Conservation (phyloP, 495 filamentous ascomycete species). For the Hyphodiscus hymeniophilus region DNA sequence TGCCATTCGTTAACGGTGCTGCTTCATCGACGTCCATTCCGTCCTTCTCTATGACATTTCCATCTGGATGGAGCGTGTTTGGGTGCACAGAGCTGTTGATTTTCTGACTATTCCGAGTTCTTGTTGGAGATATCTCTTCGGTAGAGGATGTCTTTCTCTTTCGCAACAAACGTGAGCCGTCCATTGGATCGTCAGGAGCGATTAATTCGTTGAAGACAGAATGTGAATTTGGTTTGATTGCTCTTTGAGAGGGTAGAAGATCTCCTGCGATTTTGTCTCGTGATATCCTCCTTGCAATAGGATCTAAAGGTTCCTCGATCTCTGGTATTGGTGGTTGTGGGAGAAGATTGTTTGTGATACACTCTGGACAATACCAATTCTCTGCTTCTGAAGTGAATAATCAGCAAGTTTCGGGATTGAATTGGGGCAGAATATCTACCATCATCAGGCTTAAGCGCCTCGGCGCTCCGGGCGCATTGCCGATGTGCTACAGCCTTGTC, state of each 20-base stretch:
- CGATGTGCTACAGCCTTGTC: constrained; percentile 64
- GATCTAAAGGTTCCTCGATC: constrained; percentile 16
- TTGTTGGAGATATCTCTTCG: constrained; percentile 7
- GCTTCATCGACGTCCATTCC: constrained; percentile 3
- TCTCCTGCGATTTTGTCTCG: constrained; percentile 46
- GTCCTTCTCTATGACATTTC: constrained; percentile 1
- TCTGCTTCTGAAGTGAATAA: constrained; percentile 40
- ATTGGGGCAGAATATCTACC: constrained; percentile 39
- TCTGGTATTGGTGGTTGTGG: constrained; percentile 33
- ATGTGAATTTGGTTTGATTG: constrained; percentile 68
- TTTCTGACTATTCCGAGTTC: constrained; percentile 18
- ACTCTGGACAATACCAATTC: constrained; percentile 75
- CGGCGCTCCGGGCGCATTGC: constrained; percentile 81
- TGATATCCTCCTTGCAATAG: constrained; percentile 16
- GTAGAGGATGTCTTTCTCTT: constrained; percentile 67
- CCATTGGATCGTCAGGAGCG: constrained; percentile 71
- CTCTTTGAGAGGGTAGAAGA: constrained; percentile 62
- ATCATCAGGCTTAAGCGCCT: constrained; percentile 59
- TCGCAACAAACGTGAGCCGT: constrained; percentile 76
- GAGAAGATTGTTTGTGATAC: constrained; percentile 57
- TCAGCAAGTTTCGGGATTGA: constrained; percentile 5
- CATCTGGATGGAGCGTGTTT: constrained; percentile 5
- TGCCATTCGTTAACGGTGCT: constrained; percentile 14
- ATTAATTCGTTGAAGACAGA: constrained; percentile 78
- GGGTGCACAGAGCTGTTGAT: constrained; percentile 7